Base-by-base conservation (phyloP, 179 eudicot genomes). In the Amaranthus tricolor region DNA sequence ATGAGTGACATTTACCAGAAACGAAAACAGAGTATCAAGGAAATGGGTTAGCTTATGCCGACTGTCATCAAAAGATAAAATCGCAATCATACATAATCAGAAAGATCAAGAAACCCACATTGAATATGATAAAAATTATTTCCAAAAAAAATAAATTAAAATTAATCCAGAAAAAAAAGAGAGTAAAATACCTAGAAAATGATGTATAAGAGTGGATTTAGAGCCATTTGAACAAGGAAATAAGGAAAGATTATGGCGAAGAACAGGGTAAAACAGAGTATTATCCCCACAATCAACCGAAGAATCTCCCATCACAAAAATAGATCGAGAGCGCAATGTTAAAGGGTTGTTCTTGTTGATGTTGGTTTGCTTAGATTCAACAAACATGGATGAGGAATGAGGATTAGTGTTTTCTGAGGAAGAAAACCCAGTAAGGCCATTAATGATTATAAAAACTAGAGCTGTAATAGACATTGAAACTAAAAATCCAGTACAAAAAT, bases 251-350 rank as follows among this genome's bases (percentile, higher is more conserved):
- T 83, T 85, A 58, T 60, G 79, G 43, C 72, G 86, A 11, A 81
- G 71, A 61, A 86, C 69, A 48, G 81, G 85, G 74, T 87, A 83
- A 72, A 86, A 85, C 48, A 85, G 87, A 66, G 85, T 80, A 76
- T 87, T 87, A 44, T 80, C 88, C 16, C 91, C 93, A 77, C 94
- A 89, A 77, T 89, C 94, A 71, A 88, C 91, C 1, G 89, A 81
- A 3, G 94, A 88, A 67, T 89, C 94, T 20, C 94, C 94, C 44
- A 89, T 50, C 43, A 88, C 72, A 73, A 81, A 89, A 63, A 89
- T 84, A 13, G 89, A 89, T 6, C 31, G 44, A 43, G 69, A 21
- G 58, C 53, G 73, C 52, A 66, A 1, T 16, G 76, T 31, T 7
- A 68, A 21, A 20, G 68, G 47, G 7, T 5, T 8, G 16, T 20